Evolutionary conservation across 2,329 filamentous ascomycete genomes (phyloP).

Genomic region (Nigrospora sphaerica): DNA sequence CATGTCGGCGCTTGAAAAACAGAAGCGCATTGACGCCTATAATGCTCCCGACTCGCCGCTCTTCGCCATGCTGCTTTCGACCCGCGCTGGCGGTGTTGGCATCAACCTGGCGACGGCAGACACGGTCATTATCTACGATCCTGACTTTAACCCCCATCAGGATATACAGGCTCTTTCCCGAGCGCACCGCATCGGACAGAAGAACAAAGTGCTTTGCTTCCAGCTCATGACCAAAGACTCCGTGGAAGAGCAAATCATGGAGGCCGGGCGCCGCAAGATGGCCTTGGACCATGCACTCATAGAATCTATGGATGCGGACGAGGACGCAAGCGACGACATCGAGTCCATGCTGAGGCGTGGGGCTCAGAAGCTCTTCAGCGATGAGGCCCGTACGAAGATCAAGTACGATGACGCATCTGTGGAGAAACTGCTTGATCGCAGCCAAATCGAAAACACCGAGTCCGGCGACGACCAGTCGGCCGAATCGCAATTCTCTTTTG

Average conservation of each 20-base stretch:
- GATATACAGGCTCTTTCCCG: constrained; percentile 93
- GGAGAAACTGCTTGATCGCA: constrained; percentile 86
- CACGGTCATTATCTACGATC: constrained; percentile 95
- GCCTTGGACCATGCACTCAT: constrained; percentile 92
- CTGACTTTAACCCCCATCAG: constrained; percentile 96
- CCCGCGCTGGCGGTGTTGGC: constrained; percentile 88
- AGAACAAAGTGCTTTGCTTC: constrained; percentile 91
- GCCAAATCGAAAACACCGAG: constrained; percentile 66
- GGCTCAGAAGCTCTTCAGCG: constrained; percentile 77
- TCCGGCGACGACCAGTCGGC: constrained; percentile 55
- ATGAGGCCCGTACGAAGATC: constrained; percentile 66
- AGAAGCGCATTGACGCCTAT: constrained; percentile 88
- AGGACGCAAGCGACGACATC: constrained; percentile 70
- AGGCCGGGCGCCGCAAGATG: constrained; percentile 93
- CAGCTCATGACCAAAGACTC: constrained; percentile 86
- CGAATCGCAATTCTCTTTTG: constrained; percentile 81
- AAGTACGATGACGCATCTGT: constrained; percentile 74
- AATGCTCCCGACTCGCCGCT: constrained; percentile 76
- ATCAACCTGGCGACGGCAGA: constrained; percentile 97
- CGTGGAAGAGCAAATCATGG: constrained; percentile 92
- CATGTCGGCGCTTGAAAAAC: constrained; percentile 76
- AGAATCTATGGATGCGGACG: constrained; percentile 81
- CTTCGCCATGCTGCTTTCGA: constrained; percentile 90
- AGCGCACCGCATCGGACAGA: constrained; percentile 93
- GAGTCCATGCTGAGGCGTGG: constrained; percentile 85